phyloP scores from a whole-genome alignment of 176 grass and related monocot species.

The Lolium perenne region DNA sequence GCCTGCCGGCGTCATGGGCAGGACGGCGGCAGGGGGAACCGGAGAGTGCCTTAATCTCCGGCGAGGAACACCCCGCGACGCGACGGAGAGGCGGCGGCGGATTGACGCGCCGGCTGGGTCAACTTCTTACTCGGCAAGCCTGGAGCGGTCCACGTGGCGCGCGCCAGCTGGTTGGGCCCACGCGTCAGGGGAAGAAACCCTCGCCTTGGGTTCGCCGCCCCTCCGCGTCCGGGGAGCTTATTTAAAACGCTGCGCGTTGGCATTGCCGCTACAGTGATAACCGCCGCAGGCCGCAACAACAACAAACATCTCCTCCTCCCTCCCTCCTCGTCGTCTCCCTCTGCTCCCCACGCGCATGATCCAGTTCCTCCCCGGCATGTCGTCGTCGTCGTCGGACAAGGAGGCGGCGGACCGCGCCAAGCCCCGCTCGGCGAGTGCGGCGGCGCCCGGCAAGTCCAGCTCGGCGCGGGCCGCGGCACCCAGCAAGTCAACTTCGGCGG shows the following conservation, averaged over 20 bases:
- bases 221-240: slow-evolving; percentile 2
- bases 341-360: slow-evolving; percentile 11
- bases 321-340: not conserved
- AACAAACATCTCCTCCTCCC: slow-evolving; percentile 24
- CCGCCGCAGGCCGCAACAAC: slow-evolving; percentile 3
- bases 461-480: not conserved
- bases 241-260: slow-evolving; percentile 25
- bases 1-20: not conserved
- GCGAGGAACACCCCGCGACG: not conserved
- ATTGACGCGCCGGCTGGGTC: not conserved
- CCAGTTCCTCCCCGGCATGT: not conserved
- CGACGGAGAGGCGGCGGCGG: not conserved
- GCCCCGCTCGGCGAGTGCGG: not conserved
- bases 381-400: not conserved
- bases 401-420: not conserved
- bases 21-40: not conserved
- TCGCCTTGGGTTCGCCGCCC: slow-evolving; percentile 18
- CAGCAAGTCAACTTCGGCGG: not conserved
- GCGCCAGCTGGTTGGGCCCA: not conserved
- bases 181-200: not conserved
- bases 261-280: slow-evolving; percentile 33
- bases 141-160: not conserved
- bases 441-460: not conserved
- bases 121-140: slow-evolving; percentile 25
- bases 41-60: not conserved